phyloP scores from a whole-genome alignment of 2,329 filamentous ascomycete genomes.

The Paramyrothecium sp. region DNA sequence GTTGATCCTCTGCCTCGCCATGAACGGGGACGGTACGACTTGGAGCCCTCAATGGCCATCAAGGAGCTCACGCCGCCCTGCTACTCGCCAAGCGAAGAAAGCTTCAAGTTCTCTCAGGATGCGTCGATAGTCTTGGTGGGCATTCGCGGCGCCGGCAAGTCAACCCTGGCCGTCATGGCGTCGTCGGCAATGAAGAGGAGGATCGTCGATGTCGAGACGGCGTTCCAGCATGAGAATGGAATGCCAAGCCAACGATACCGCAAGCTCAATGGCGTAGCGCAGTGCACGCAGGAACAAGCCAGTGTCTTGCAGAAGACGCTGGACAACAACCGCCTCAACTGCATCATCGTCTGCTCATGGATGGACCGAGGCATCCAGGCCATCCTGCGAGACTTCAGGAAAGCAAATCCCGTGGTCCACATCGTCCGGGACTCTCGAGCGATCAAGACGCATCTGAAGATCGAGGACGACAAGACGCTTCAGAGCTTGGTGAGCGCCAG shows the following conservation, averaged over 20 bases:
- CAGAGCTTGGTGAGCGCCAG: conserved; percentile 57
- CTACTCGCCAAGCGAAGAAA: conserved; percentile 23
- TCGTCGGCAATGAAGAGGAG: conserved; percentile 68
- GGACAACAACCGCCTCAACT: conserved; percentile 54
- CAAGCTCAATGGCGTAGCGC: conserved; percentile 56
- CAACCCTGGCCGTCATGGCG: conserved; percentile 72
- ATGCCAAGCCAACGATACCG: conserved; percentile 63
- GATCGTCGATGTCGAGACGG: conserved; percentile 66
- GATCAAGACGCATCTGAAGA: conserved; percentile 61
- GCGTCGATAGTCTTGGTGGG: conserved; percentile 73
- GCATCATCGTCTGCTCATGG: conserved; percentile 71
- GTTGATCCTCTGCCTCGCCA: neutral
- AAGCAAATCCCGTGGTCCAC: conserved; percentile 69
- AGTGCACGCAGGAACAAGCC: conserved; percentile 63
- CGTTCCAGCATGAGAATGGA: conserved; percentile 64
- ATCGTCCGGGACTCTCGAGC: conserved; percentile 63
- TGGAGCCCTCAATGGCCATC: neutral
- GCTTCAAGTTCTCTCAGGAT: conserved; percentile 50
- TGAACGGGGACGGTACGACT: neutral
- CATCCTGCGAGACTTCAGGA: conserved; percentile 60
- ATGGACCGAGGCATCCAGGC: conserved; percentile 63
- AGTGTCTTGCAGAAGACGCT: conserved; percentile 61
- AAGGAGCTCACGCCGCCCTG: neutral
- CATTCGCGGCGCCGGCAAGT: conserved; percentile 73
- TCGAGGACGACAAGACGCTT: conserved; percentile 54